These are phyloP conservation scores for Nannochloropsis salina DNA, from an alignment of 108 stramenopile genomes.

Conservation along the genomic window DNA sequence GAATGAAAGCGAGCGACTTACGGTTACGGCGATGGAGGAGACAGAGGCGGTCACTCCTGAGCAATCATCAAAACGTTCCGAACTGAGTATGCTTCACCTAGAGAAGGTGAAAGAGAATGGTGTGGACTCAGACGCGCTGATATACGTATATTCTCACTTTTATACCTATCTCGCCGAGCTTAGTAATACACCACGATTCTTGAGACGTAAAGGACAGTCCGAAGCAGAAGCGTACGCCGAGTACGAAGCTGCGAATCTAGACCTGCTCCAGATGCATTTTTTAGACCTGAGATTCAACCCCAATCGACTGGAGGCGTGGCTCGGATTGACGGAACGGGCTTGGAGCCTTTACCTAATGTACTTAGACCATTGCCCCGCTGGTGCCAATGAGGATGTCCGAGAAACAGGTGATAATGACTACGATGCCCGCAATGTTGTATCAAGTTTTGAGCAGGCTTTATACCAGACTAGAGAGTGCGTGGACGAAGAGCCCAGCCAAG, in stretches of 20 bases:
- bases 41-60: neutral
- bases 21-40: neutral
- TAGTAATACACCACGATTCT: neutral
- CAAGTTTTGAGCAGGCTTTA: neutral
- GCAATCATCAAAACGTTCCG: neutral
- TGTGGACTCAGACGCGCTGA: neutral
- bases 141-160: neutral
- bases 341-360: neutral
- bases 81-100: neutral
- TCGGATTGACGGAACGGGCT: neutral
- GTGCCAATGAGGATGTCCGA: neutral
- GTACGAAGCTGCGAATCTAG: slow-evolving; percentile 4
- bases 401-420: too few relatives aligned
- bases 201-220: neutral
- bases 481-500: neutral
- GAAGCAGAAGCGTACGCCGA: neutral
- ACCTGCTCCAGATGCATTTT: neutral
- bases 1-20: neutral
- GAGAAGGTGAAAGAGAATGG: neutral
- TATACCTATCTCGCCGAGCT: neutral
- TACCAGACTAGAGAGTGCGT: neutral
- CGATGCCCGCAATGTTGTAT: neutral
- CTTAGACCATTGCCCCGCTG: neutral
- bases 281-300: neutral
- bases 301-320: neutral